phyloP scores from a whole-genome alignment of 2,329 filamentous ascomycete species.

The Pestalotiopsis sp. region DNA sequence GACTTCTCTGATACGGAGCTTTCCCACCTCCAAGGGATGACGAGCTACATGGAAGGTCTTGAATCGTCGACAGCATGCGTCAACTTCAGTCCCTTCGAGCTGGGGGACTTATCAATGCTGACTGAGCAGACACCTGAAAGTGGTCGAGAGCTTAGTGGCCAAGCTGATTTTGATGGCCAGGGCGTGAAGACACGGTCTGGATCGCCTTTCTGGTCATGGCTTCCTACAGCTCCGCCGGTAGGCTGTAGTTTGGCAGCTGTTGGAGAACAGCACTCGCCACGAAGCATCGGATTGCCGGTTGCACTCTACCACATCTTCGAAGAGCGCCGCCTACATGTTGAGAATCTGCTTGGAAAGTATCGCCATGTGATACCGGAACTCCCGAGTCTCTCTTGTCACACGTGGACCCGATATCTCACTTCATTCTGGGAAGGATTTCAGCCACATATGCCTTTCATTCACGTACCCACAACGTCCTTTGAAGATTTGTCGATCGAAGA shows the following conservation, averaged over 20 bases:
- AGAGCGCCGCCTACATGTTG: neutral
- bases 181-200: neutral
- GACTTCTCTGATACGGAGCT: neutral
- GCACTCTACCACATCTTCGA: neutral
- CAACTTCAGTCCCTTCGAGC: neutral
- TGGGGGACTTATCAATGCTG: neutral
- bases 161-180: neutral
- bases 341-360: neutral
- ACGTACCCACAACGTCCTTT: constrained; percentile 34
- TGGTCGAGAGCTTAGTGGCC: neutral
- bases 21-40: neutral
- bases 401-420: constrained; percentile 36
- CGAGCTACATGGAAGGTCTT: neutral
- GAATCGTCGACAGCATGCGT: neutral
- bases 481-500: constrained; percentile 33
- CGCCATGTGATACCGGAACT: neutral
- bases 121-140: neutral
- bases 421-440: constrained; percentile 40
- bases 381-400: constrained; percentile 29
- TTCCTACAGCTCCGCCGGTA: neutral
- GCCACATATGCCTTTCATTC: constrained; percentile 39
- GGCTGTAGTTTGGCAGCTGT: neutral
- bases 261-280: neutral
- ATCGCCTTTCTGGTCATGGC: neutral
- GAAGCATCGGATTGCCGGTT: neutral